Evolutionary conservation across 495 filamentous ascomycete genomes (phyloP).

Genomic region (Talaromyces borbonicus): DNA sequence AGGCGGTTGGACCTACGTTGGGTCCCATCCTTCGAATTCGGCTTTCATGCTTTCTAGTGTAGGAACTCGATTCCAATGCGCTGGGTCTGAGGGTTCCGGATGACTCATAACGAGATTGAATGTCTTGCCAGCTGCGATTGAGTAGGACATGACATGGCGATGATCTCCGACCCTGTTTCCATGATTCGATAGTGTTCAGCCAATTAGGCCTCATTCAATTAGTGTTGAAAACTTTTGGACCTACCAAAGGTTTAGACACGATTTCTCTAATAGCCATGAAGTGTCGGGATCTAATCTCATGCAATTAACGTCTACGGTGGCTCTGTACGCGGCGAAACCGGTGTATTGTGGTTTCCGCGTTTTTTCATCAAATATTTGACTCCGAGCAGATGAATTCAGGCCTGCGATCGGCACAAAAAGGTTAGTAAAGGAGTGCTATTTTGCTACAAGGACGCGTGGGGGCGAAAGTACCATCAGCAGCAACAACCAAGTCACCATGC

Average conservation of each 20-base stretch:
- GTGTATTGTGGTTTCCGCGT: no score
- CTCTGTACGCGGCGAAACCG: no score
- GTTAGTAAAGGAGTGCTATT: not conserved
- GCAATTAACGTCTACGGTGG: no score
- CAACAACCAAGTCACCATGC: slow-evolving; percentile 31
- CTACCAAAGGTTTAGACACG: not conserved
- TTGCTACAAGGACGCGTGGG: no score
- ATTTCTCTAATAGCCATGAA: no score
- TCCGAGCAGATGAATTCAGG: not conserved
- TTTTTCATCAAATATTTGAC: no score
- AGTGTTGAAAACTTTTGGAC: not conserved
- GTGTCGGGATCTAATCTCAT: no score
- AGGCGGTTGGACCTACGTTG: slow-evolving; percentile 11
- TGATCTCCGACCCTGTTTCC: slow-evolving; percentile 20
- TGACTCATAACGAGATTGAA: slow-evolving; percentile 46
- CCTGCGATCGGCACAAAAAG: not conserved
- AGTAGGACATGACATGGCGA: slow-evolving; percentile 41
- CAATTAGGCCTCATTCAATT: not conserved
- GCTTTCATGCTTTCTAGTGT: slow-evolving; percentile 26
- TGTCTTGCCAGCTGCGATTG: slow-evolving; percentile 33
- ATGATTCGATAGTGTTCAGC: not conserved
- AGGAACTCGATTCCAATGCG: slow-evolving; percentile 25
- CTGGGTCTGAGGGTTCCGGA: slow-evolving; percentile 28
- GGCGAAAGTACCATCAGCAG: slow-evolving; percentile 32
- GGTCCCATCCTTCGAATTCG: slow-evolving; percentile 35